Evolutionary conservation across 2,329 filamentous ascomycete species (phyloP), one percentile per base, ranked within the genome.

Genomic region (Chaetomium globosum): DNA sequence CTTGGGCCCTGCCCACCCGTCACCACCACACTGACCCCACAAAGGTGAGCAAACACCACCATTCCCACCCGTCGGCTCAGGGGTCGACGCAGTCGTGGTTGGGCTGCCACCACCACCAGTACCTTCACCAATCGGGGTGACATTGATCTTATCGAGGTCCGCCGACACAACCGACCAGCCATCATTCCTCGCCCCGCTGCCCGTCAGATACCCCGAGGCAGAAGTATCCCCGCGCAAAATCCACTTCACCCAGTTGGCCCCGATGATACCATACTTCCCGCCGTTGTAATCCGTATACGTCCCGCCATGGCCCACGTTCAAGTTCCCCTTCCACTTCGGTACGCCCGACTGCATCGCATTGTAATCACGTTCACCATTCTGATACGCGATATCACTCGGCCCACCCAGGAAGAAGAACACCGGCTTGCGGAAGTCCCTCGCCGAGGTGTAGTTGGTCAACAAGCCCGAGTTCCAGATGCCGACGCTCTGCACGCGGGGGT

Each of bases 331-430:
- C 68, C 68, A 71, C 59, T 61, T 62, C 16, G 68, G 66, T 9
- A 61, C 60, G 4, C 65, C 65, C 9, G 48, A 31, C 4, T 66
- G 66, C 12, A 70, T 60, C 9, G 23, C 16, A 5, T 23, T 28
- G 48, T 69, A 70, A 33, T 69, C 69, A 16, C 69, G 57, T 61
- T 70, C 69, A 36, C 67, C 69, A 16, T 70, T 70, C 49, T 31
- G 39, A 52, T 67, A 69, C 13, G 68, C 67, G 43, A 70, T 69
- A 43, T 70, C 68, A 10, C 60, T 48, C 1, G 28, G 19, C 12
- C 68, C 68, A 0, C 68, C 68, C 4, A 70, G 33, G 31, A 70
- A 70, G 61, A 49, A 69, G 36, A 69, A 69, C 10, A 67, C 65
- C 0, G 65, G 68, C 61, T 70, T 70, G 58, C 58, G 63, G 30